These are phyloP conservation scores for Aspergillus quadricinctus DNA, from an alignment of 2,329 filamentous ascomycete species.

Conservation along the genomic window DNA sequence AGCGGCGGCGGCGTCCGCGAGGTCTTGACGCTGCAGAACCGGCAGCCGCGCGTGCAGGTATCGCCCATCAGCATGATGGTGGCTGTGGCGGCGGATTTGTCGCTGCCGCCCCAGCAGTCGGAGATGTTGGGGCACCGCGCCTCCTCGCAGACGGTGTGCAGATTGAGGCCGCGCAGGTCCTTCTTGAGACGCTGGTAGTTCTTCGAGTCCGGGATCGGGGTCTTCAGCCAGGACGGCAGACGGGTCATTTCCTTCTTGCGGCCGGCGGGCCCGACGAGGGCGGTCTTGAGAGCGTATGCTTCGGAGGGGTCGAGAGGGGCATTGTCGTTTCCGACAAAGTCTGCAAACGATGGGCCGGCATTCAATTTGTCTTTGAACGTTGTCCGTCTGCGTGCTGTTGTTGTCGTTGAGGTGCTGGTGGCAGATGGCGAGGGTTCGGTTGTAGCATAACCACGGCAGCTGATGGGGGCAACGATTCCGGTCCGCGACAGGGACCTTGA, in stretches of 20 bases:
- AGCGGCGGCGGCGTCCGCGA: slow-evolving; percentile 69
- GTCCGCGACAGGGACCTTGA: slow-evolving; percentile 17
- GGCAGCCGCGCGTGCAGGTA: slow-evolving; percentile 91
- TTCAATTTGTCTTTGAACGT: slow-evolving; percentile 61
- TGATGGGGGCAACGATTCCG: slow-evolving; percentile 13
- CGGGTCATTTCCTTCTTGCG: slow-evolving; percentile 65
- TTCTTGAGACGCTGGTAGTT: slow-evolving; percentile 95
- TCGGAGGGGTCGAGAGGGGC: slow-evolving; percentile 44
- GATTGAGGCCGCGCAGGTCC: slow-evolving; percentile 79
- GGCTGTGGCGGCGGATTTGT: slow-evolving; percentile 85
- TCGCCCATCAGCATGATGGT: slow-evolving; percentile 99
- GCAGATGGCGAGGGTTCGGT: slow-evolving; percentile 32
- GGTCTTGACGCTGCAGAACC: slow-evolving; percentile 97
- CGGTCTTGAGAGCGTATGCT: slow-evolving; percentile 58
- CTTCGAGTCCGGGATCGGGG: slow-evolving; percentile 76
- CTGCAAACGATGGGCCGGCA: slow-evolving; percentile 59
- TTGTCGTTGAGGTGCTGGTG: slow-evolving; percentile 29
- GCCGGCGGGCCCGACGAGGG: slow-evolving; percentile 57
- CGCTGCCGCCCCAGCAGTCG: slow-evolving; percentile 92
- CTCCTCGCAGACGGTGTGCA: slow-evolving; percentile 97
- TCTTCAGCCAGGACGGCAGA: slow-evolving; percentile 92
- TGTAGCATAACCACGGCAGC: slow-evolving; percentile 36
- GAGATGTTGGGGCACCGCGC: slow-evolving; percentile 95
- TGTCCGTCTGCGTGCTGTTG: slow-evolving; percentile 54
- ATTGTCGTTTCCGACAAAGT: slow-evolving; percentile 52